phyloP scores from a whole-genome alignment of 768 basidiomycete species.

The Thelephora ganbajun region DNA sequence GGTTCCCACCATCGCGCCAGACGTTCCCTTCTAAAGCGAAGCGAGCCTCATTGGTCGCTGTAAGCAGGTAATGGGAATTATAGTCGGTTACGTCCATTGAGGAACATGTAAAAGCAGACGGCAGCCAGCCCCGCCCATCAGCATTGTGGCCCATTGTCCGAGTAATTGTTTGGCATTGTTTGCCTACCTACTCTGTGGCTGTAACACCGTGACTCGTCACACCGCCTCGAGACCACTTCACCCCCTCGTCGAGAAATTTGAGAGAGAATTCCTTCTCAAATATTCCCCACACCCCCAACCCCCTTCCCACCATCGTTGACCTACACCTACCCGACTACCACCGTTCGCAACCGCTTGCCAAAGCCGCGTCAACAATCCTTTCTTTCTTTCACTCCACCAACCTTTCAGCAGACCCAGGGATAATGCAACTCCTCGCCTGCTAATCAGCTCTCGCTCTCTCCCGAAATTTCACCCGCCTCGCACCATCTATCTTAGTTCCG shows the following conservation, averaged over 20 bases:
- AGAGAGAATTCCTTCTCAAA: no score
- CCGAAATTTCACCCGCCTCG: constrained; percentile 7
- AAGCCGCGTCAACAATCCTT: neutral
- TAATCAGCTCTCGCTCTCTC: constrained; percentile 6
- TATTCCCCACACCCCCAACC: no score
- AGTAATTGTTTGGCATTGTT: neutral
- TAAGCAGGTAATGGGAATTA: neutral
- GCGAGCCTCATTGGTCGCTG: no score
- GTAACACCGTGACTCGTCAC: neutral
- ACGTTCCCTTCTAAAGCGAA: no score
- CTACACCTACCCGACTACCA: constrained; percentile 2
- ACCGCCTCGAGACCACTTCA: neutral
- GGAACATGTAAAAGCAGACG: no score
- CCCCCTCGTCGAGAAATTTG: no score
- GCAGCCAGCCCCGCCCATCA: neutral
- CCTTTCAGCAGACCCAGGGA: neutral
- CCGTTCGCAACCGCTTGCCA: constrained; percentile 1
- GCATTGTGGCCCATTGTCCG: neutral
- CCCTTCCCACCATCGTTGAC: neutral
- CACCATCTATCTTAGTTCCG: constrained; percentile 9
- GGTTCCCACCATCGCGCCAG: no score
- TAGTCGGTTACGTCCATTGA: neutral
- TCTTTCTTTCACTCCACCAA: neutral
- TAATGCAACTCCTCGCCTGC: constrained; percentile 2
- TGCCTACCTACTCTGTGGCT: neutral